Conservation (phyloP, 352 stramenopile species). For the Phytophthora citrophthora region DNA sequence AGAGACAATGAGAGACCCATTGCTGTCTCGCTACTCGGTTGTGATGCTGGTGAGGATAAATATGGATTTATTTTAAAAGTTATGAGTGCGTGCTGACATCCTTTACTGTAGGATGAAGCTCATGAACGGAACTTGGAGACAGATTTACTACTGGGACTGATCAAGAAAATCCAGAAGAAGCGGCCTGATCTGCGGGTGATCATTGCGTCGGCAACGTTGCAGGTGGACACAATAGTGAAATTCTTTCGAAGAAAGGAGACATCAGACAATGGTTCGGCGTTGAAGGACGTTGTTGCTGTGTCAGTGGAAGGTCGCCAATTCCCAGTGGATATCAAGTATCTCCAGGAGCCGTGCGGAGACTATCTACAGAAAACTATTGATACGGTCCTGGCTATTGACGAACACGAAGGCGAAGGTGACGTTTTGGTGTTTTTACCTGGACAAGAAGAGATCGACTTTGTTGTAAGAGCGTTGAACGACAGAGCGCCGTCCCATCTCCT, state of each 20-base stretch:
- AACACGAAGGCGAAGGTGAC: constrained; percentile 84
- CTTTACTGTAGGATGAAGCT: constrained; percentile 86
- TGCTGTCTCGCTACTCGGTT: constrained; percentile 81
- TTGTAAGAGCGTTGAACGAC: constrained; percentile 74
- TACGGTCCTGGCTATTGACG: constrained; percentile 73
- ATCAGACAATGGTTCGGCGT: background rate
- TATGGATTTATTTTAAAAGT: background rate
- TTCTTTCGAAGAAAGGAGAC: constrained; percentile 86
- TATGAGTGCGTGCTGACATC: constrained; percentile 1
- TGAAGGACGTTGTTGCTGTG: constrained; percentile 67
- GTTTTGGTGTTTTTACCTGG: constrained; percentile 96
- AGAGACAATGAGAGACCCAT: constrained; percentile 90
- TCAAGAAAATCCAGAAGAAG: constrained; percentile 96
- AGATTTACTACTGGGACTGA: constrained; percentile 93
- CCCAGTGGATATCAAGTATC: constrained; percentile 93
- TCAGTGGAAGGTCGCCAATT: constrained; percentile 90
- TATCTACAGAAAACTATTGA: constrained; percentile 81
- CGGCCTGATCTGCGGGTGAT: constrained; percentile 89
- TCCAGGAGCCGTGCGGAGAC: constrained; percentile 67
- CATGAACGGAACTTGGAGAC: constrained; percentile 95
- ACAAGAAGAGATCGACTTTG: constrained; percentile 94
- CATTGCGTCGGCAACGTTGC: constrained; percentile 80
- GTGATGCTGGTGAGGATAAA: constrained; percentile 68
- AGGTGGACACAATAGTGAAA: constrained; percentile 88
- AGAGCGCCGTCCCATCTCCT: constrained; percentile 55